Evolutionary conservation across 208 protist genomes (phyloP), one percentile per base, ranked within the genome.

Genomic region (Tetramitus jugosus): DNA sequence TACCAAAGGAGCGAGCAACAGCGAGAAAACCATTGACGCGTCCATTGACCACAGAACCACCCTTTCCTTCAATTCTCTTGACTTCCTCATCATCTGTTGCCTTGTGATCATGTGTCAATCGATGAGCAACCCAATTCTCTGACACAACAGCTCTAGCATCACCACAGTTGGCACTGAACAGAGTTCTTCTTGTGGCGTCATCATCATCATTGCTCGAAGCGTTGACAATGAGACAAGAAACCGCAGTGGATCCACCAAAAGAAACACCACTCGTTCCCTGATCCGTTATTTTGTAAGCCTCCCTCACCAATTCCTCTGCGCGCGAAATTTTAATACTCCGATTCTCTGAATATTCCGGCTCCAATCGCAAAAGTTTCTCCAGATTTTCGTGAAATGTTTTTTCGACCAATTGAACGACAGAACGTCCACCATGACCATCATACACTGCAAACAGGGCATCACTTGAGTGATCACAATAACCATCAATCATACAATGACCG

Each of bases 161-260:
- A 61, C 85, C 85, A 3, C 81, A 83, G 49, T 88, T 88, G 7
- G 84, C 85, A 3, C 84, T 76, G 56, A 85, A 88, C 26, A 69
- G 62, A 20, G 29, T 37, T 26, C 62, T 13, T 43, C 31, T 43
- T 4, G 20, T 69, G n/a, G n/a, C n/a, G n/a, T n/a, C n/a, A n/a
- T n/a, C n/a, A n/a, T n/a, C n/a, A n/a, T n/a, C n/a, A n/a, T n/a
- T n/a, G n/a, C n/a, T n/a, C 3, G 33, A 42, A 8, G 8, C 31
- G 23, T 13, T 13, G 10, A 39, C 4, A 3, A 69, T n/a, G 29
- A 37, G 33, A 26, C 62, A 69, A 14, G 62, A 43, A 45, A 69
- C 43, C 7, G 35, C 43, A n/a, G 62, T 69, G 29, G 62, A 17
- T 39, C 62, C 62, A 3, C 33, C 62, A 43, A 43, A 29, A 29